These are phyloP conservation scores for Tothia fuscella DNA, from an alignment of 2,329 filamentous ascomycete genomes.

Conservation along the genomic window DNA sequence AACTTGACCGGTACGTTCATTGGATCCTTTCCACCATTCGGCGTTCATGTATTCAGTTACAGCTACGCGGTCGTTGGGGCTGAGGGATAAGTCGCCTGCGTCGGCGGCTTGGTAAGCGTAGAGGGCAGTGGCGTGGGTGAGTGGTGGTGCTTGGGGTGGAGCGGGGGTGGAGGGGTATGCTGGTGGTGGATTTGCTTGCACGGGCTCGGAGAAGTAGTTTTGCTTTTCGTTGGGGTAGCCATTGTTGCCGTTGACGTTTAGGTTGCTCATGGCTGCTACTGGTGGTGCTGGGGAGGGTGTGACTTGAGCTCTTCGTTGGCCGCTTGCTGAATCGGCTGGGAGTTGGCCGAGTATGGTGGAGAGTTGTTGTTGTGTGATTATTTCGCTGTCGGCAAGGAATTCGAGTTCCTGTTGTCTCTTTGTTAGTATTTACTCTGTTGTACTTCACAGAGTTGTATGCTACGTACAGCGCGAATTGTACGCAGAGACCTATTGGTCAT, in stretches of 20 bases:
- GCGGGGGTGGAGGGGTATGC: slow-evolving; percentile 38
- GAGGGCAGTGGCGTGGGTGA: slow-evolving; percentile 66
- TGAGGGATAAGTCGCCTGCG: slow-evolving; percentile 67
- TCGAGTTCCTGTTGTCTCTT: slow-evolving; percentile 62
- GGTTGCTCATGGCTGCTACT: slow-evolving; percentile 21
- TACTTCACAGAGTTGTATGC: slow-evolving; percentile 4
- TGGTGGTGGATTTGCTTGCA: slow-evolving; percentile 37
- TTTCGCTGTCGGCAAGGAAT: slow-evolving; percentile 68
- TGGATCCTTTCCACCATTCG: slow-evolving; percentile 92
- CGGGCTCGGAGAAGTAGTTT: slow-evolving; percentile 31
- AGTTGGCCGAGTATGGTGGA: slow-evolving; percentile 63
- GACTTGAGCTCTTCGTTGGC: slow-evolving; percentile 20
- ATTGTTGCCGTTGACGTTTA: slow-evolving; percentile 17
- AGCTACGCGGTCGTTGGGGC: slow-evolving; percentile 66
- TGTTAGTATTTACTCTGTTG: slow-evolving; percentile 10
- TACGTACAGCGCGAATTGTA: slow-evolving; percentile 68
- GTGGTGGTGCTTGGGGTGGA: slow-evolving; percentile 39
- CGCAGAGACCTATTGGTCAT: slow-evolving; percentile 76
- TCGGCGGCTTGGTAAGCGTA: slow-evolving; percentile 76
- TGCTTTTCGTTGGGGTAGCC: slow-evolving; percentile 22
- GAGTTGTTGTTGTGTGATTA: slow-evolving; percentile 65
- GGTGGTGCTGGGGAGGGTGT: slow-evolving; percentile 15
- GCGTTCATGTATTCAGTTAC: slow-evolving; percentile 90
- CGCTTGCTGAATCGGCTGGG: slow-evolving; percentile 52
- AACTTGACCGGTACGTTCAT: slow-evolving; percentile 68